Base-by-base conservation (phyloP, 2,329 filamentous ascomycete species). In the Aspergillus arachidicola region DNA sequence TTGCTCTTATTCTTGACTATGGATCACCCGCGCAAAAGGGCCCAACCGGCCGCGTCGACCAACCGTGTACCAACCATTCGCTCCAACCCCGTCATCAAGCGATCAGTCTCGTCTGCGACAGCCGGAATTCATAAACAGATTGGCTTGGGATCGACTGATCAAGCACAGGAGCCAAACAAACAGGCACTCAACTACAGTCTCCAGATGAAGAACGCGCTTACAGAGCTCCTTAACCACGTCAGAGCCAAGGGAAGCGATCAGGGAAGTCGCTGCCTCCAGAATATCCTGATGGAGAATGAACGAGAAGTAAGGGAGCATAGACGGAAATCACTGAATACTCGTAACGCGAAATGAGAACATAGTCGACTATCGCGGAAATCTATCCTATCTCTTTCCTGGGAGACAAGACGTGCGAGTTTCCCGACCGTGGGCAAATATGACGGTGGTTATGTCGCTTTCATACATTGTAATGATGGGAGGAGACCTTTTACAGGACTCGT, bases 141-240 rank as follows among this genome's bases (percentile, higher is more conserved):
- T 14, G 21, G 23, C 2, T 30, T 48, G 34, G 41, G 19, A n/a
- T 26, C 21, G 2, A 10, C 30, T 6, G 23, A 14, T 54, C 28
- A 54, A 5, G 5, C 4, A 2, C 19, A 54, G 19, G 30, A 36
- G 10, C 41, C 14, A 57, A 41, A 16, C 28, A 45, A 12, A 36
- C 36, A 48, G 43, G 65, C 58, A 30, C 61, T 59, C 16, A 62
- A 58, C 23, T 63, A 64, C 43, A 66, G 68, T n/a, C 55, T 67
- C 21, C 63, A 65, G 62, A 61, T 88, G 78, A 89, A 89, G 78
- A 82, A 85, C 36, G 83, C 85, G 2, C 72, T 89, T 68, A 89
- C 86, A 6, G 86, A 87, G 73, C 81, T 89, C 16, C 82, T 89
- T 69, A 89, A 88, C 76, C 87, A 85, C 75, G 83, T 85, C 28